These are phyloP conservation scores for Trypanosoma platydactyli DNA, from an alignment of 208 protist species.

Conservation along the genomic window DNA sequence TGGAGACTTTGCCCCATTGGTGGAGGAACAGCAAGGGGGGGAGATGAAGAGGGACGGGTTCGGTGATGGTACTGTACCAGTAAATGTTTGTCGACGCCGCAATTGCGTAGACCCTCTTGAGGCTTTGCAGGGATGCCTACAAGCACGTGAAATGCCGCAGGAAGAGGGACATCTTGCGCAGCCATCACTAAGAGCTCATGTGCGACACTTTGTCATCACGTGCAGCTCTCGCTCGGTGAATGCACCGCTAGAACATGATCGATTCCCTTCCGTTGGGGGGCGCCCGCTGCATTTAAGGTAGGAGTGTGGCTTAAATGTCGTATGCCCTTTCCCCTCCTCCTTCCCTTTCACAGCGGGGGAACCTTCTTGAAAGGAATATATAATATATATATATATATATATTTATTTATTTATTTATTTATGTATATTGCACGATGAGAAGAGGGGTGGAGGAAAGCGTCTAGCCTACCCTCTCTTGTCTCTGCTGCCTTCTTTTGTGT, in stretches of 20 bases:
- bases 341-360: too few species aligned
- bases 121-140: slow-evolving; percentile 42
- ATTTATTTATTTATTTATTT: slow-evolving; percentile 13
- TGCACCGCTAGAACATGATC: slow-evolving; percentile 3
- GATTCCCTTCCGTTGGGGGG: not conserved
- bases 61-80: slow-evolving; percentile 15
- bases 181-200: slow-evolving; percentile 47
- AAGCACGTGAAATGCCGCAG: slow-evolving; percentile 15
- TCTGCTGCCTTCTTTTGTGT: not conserved
- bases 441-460: too few species aligned
- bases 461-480: not conserved
- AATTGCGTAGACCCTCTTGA: slow-evolving; percentile 54
- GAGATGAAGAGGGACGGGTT: not conserved
- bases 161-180: not conserved
- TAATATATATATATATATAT: slow-evolving; percentile 4
- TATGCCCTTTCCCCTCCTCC: not conserved
- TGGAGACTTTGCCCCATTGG: not conserved
- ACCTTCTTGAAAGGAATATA: not conserved
- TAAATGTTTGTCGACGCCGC: slow-evolving; percentile 35
- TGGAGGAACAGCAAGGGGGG: not conserved
- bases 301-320: not conserved
- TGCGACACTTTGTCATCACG: slow-evolving; percentile 79
- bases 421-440: too few species aligned
- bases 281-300: slow-evolving; percentile 7
- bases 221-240: slow-evolving; percentile 77